Conservation (phyloP, 306 rosid species). For the Rosa rugosa region DNA sequence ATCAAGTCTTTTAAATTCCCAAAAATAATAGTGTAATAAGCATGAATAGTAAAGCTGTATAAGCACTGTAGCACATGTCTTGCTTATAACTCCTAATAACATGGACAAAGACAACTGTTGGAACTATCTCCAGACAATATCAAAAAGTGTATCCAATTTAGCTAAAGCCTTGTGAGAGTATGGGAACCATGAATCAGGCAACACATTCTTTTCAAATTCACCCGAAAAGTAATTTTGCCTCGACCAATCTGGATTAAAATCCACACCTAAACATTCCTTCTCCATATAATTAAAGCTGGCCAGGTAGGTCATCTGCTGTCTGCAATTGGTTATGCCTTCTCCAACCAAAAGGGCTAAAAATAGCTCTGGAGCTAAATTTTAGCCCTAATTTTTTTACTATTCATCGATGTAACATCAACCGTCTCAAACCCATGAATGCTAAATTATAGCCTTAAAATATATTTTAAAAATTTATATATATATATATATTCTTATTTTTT, state of each 20-base stretch:
- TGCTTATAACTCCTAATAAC: not conserved
- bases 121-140: not conserved
- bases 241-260: constrained; percentile 43
- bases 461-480: too few relatives aligned
- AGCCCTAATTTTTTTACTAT: too few relatives aligned
- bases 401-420: too few relatives aligned
- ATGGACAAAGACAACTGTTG: not conserved
- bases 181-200: constrained; percentile 49
- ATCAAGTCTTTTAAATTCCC: not conserved
- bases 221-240: constrained; percentile 63
- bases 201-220: constrained; percentile 52
- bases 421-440: too few relatives aligned
- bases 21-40: not conserved
- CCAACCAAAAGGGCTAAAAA: too few relatives aligned
- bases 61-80: not conserved
- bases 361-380: too few relatives aligned
- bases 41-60: not conserved
- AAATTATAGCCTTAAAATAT: too few relatives aligned
- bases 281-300: constrained; percentile 33
- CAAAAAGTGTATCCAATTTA: not conserved
- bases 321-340: not conserved
- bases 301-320: constrained; percentile 12
- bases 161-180: not conserved
- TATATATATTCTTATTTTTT: too few relatives aligned
- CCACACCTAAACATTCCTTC: constrained; percentile 31